These are phyloP conservation scores for Bryopsis sp. DNA, from an alignment of 139 green algal genomes.

Conservation along the genomic window DNA sequence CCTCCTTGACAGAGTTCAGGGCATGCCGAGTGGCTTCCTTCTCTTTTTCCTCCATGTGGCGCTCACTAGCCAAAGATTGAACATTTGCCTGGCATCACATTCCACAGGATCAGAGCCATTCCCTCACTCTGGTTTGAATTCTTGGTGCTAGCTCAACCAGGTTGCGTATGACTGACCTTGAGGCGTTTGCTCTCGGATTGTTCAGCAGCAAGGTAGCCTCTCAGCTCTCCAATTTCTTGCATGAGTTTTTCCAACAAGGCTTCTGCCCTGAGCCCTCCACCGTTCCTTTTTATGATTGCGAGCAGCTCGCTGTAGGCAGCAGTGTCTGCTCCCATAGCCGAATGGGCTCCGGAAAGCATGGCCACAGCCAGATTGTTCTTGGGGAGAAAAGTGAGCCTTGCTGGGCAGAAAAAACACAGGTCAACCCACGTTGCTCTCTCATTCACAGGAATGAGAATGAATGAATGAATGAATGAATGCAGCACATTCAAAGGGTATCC, in stretches of 20 bases:
- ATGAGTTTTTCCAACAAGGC: constrained; percentile 8
- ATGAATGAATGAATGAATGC: too few relatives aligned
- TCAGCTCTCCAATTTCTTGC: not conserved
- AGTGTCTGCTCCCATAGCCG: not conserved
- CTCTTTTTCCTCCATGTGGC: not conserved
- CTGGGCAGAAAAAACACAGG: not conserved
- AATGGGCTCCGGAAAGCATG: not conserved
- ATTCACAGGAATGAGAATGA: too few relatives aligned
- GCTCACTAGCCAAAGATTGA: not conserved
- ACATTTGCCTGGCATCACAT: not conserved
- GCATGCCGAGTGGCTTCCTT: not conserved
- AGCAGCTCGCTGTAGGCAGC: constrained; percentile 15
- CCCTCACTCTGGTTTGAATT: too few relatives aligned
- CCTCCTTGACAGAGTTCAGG: not conserved
- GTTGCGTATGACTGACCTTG: too few relatives aligned
- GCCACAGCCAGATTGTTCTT: not conserved
- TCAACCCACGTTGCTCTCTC: too few relatives aligned
- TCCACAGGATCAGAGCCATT: too few relatives aligned
- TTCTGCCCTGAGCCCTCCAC: constrained; percentile 1
- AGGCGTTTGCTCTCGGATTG: not conserved
- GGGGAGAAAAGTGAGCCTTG: not conserved
- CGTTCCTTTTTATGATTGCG: constrained; percentile 5
- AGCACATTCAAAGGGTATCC: too few relatives aligned
- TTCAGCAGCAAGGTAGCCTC: not conserved
- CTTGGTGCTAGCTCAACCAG: too few relatives aligned